Conservation (phyloP, 2,329 filamentous ascomycete genomes). For the Aspergillus unguis region DNA sequence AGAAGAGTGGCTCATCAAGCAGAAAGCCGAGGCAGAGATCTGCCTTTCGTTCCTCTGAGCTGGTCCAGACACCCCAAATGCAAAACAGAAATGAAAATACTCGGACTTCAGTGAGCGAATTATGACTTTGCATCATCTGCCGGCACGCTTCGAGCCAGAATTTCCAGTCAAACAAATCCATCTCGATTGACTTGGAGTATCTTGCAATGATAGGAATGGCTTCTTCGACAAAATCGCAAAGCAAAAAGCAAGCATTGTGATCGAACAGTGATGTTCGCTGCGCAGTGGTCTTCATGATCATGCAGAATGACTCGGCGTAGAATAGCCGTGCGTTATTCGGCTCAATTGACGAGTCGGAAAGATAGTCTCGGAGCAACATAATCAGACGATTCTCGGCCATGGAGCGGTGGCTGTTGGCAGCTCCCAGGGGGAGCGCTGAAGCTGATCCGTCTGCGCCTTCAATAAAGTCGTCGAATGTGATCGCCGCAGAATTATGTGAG, state of each 20-base stretch:
- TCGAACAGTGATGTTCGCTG: conserved; percentile 76
- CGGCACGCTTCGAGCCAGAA: conserved; percentile 83
- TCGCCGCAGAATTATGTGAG: conserved; percentile 47
- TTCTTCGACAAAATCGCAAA: conserved; percentile 91
- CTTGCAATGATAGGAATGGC: conserved; percentile 64
- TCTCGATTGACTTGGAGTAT: conserved; percentile 51
- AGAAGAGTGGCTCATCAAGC: conserved; percentile 70
- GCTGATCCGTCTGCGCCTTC: conserved; percentile 64
- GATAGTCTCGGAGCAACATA: conserved; percentile 75
- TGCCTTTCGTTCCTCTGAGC: conserved; percentile 64
- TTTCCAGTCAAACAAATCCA: conserved; percentile 55
- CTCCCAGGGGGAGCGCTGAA: conserved; percentile 60
- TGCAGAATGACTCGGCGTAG: conserved; percentile 73
- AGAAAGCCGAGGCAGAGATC: conserved; percentile 72
- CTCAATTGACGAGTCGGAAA: conserved; percentile 60
- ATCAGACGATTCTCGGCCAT: conserved; percentile 90
- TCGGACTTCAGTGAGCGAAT: conserved; percentile 85
- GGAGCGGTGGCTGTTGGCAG: conserved; percentile 67
- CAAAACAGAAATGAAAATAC: conserved; percentile 77
- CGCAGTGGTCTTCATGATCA: conserved; percentile 69
- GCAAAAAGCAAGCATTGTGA: conserved; percentile 76
- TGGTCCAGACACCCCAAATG: conserved; percentile 70
- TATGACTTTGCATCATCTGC: conserved; percentile 76
- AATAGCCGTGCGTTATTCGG: conserved; percentile 59
- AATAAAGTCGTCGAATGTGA: conserved; percentile 66